Conservation (phyloP, 768 basidiomycete species). For the Mycena crocata region DNA sequence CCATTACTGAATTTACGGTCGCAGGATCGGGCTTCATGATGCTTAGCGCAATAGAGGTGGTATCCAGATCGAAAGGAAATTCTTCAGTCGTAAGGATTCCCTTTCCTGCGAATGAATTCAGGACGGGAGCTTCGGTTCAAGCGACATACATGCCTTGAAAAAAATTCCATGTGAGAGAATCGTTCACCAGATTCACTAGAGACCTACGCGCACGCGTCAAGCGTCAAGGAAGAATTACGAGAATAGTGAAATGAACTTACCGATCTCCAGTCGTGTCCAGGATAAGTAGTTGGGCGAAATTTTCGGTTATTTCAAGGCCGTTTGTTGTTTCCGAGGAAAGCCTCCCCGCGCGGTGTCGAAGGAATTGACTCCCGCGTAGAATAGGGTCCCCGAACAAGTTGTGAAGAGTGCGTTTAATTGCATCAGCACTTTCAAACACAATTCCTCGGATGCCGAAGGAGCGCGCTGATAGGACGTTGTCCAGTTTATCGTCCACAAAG, state of each 20-base stretch:
- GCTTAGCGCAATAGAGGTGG: conserved; percentile 63
- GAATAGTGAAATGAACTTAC: too few relatives aligned
- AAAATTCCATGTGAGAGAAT: conserved; percentile 63
- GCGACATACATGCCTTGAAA: conserved; percentile 53
- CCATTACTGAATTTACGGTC: conserved; percentile 45
- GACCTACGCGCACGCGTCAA: too few relatives aligned
- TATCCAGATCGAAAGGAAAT: conserved; percentile 68
- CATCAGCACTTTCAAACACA: conserved; percentile 50
- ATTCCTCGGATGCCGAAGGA: conserved; percentile 68
- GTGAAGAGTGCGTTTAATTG: conserved; percentile 57
- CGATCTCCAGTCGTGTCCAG: conserved; percentile 60
- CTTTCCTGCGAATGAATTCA: conserved; percentile 40
- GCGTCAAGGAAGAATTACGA: too few relatives aligned
- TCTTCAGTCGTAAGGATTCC: conserved; percentile 56
- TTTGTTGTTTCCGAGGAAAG: conserved; percentile 57
- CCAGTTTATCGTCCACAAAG: conserved; percentile 72
- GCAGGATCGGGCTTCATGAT: conserved; percentile 19
- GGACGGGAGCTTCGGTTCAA: conserved; percentile 1
- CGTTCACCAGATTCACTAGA: conserved; percentile 52
- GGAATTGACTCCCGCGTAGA: conserved; percentile 52
- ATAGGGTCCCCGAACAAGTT: conserved; percentile 61
- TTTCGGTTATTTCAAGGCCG: conserved; percentile 57
- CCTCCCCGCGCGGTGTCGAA: conserved; percentile 51
- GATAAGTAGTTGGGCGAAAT: conserved; percentile 70
- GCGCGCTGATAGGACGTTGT: conserved; percentile 67